These are phyloP conservation scores for Penicillium malachiteum DNA, from an alignment of 495 filamentous ascomycete species.

Conservation along the genomic window DNA sequence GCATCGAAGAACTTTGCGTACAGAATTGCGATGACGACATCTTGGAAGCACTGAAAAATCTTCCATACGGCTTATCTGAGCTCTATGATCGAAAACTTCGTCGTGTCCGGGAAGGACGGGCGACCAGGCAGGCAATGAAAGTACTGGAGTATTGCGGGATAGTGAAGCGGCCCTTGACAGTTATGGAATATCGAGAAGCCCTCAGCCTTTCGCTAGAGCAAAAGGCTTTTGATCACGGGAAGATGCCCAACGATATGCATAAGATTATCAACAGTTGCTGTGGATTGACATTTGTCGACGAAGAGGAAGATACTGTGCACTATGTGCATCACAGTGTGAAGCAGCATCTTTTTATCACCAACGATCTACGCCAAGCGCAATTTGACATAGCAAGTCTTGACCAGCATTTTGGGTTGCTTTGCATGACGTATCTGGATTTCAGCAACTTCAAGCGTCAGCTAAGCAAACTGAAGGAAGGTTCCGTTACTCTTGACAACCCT, in stretches of 20 bases:
- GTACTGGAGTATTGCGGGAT: conserved; percentile 24
- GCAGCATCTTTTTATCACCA: conserved; percentile 19
- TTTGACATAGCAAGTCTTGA: neutral
- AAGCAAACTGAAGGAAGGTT: conserved; percentile 1
- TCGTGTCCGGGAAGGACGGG: conserved; percentile 12
- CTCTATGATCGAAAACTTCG: conserved; percentile 25
- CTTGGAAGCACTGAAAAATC: conserved; percentile 21
- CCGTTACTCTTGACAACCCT: neutral
- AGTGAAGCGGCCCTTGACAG: conserved; percentile 21
- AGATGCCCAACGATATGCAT: conserved; percentile 25
- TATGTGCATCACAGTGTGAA: conserved; percentile 36
- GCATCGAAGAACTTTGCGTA: conserved; percentile 34
- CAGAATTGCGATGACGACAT: conserved; percentile 36
- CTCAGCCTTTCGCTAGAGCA: conserved; percentile 26
- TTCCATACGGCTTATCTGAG: conserved; percentile 31
- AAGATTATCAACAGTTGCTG: conserved; percentile 27
- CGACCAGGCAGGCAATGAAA: conserved; percentile 9
- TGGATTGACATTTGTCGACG: conserved; percentile 35
- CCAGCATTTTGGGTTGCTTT: conserved; percentile 24
- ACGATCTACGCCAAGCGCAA: neutral
- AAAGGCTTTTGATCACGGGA: conserved; percentile 9
- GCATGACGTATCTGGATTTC: conserved; percentile 38
- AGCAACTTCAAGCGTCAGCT: conserved; percentile 29
- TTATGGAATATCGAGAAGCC: conserved; percentile 28
- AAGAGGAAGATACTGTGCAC: conserved; percentile 29